Conservation (phyloP, 2,329 filamentous ascomycete genomes). For the Grosmannia serpens region DNA sequence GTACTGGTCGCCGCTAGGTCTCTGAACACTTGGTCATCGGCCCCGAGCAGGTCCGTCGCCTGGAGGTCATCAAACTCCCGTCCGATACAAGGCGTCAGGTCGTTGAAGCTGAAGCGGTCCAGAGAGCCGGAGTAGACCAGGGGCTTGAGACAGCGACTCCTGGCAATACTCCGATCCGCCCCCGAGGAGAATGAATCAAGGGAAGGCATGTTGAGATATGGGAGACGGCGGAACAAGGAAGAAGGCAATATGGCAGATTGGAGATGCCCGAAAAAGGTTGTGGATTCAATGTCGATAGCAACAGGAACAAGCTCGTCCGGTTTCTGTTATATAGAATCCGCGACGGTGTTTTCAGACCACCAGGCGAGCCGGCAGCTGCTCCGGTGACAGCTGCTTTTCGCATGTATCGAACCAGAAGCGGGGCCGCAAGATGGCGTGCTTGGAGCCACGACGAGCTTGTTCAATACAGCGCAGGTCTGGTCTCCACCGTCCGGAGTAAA, state of each 20-base stretch:
- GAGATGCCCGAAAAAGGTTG: neutral
- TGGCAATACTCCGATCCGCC: neutral
- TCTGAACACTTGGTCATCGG: constrained; percentile 47
- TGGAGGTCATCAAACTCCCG: constrained; percentile 47
- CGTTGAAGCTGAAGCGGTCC: constrained; percentile 40
- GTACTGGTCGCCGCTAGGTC: constrained; percentile 57
- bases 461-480: neutral
- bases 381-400: neutral
- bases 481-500: constrained; percentile 29
- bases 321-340: neutral
- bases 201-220: constrained; percentile 1
- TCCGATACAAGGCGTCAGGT: constrained; percentile 50
- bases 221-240: neutral
- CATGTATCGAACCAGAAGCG: neutral
- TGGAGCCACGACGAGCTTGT: neutral
- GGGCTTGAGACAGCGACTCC: constrained; percentile 2
- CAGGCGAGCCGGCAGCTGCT: neutral
- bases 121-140: constrained; percentile 29
- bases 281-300: neutral
- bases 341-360: neutral
- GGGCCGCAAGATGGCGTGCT: neutral
- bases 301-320: neutral
- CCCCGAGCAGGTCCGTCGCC: constrained; percentile 47
- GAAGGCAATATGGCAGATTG: neutral
- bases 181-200: neutral